Evolutionary conservation across 2,329 filamentous ascomycete genomes (phyloP).

Genomic region (Mollisia scopiformis): DNA sequence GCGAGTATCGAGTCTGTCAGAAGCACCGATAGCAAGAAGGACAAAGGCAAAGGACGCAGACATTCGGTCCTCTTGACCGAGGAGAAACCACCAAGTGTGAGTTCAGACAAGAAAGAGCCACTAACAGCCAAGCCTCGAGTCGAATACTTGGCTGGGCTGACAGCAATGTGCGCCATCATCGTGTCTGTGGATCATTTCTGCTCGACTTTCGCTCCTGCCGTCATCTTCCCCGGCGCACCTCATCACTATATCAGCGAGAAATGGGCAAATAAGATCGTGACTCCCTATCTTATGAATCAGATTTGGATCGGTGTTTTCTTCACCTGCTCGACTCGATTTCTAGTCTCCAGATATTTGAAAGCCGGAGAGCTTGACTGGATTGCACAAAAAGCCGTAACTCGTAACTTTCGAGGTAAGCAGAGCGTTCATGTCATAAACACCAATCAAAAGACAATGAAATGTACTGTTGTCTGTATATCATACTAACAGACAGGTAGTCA

Average conservation of each 20-base stretch:
- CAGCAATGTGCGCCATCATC: conserved; percentile 45
- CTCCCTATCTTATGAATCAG: conserved; percentile 47
- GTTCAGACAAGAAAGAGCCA: neutral
- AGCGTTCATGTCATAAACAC: neutral
- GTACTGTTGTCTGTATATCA: neutral
- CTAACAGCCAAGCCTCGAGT: conserved; percentile 37
- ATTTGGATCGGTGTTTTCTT: conserved; percentile 53
- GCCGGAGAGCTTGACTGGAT: conserved; percentile 46
- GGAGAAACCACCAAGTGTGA: neutral
- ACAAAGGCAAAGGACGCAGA: neutral
- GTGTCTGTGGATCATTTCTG: conserved; percentile 50
- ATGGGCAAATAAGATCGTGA: conserved; percentile 45
- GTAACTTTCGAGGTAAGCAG: conserved; percentile 40
- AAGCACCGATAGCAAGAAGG: neutral
- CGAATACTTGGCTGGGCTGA: conserved; percentile 50
- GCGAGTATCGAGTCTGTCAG: neutral
- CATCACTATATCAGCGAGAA: conserved; percentile 44
- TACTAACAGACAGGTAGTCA: conserved; percentile 31
- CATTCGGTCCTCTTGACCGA: neutral
- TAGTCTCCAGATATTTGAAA: conserved; percentile 45
- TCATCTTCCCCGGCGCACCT: conserved; percentile 40
- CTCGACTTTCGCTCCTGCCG: conserved; percentile 45
- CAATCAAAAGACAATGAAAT: no score
- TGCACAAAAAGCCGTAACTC: conserved; percentile 46
- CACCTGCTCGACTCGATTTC: conserved; percentile 49